Conservation (phyloP, 2,329 filamentous ascomycete species). For the Alternaria infectoria region DNA sequence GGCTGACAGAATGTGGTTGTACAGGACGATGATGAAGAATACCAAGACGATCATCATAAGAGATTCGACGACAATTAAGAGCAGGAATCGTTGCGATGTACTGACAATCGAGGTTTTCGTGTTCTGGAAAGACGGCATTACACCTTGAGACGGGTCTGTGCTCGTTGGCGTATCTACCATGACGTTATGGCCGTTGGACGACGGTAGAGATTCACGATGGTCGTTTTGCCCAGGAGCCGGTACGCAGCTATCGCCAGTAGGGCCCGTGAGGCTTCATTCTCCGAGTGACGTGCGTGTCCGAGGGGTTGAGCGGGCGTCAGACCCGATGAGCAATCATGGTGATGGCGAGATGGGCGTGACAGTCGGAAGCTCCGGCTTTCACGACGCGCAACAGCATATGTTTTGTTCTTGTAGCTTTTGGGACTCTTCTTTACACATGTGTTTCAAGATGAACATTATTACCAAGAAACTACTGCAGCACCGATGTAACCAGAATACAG, state of each 20-base stretch:
- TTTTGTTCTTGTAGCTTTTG: background rate
- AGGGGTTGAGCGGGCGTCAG: background rate
- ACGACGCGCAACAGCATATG: background rate
- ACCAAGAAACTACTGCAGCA: background rate
- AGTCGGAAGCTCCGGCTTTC: background rate
- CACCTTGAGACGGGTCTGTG: background rate
- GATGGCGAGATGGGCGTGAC: background rate
- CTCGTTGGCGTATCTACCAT: background rate
- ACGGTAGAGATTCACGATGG: background rate
- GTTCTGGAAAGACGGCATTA: background rate
- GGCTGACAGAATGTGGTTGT: background rate
- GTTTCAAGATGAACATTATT: background rate
- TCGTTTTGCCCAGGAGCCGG: background rate
- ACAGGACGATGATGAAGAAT: background rate
- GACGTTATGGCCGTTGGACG: background rate
- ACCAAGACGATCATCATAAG: background rate
- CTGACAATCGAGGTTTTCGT: background rate
- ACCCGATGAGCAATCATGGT: background rate
- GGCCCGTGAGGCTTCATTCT: background rate
- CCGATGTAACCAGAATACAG: background rate
- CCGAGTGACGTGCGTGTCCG: background rate
- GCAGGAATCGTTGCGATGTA: background rate
- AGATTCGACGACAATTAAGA: background rate
- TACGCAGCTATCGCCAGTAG: background rate
- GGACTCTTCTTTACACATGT: background rate